A percentile compares a stretch with the other conserved stretches of the same genome.
Evolutionary conservation across 129 eudicot genomes (phyloP).

Genomic region (Deinandra increscens): DNA sequence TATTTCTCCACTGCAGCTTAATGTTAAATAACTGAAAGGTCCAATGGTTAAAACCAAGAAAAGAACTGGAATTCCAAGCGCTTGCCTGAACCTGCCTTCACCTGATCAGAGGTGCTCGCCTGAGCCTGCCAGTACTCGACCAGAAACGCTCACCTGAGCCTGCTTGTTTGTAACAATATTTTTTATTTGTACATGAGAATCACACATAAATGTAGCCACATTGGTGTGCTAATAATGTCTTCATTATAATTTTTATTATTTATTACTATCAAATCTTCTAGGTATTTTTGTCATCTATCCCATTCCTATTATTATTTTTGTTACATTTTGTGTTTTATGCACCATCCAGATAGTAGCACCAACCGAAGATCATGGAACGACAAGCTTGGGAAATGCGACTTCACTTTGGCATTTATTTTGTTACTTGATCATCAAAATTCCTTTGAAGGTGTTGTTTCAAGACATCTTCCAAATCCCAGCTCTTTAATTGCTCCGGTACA

Average conservation of each 20-base stretch:
- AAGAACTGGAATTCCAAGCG: not conserved
- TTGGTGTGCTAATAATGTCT: conserved; percentile 5
- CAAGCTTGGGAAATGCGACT: conserved; percentile 75
- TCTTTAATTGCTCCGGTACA: conserved; percentile 50
- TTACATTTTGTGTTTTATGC: conserved; percentile 3
- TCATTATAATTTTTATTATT: too few species aligned
- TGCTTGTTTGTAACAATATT: not conserved
- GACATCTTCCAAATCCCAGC: conserved; percentile 56
- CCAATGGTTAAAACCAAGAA: not conserved
- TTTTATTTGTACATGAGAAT: not conserved
- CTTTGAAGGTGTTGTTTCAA: conserved; percentile 40
- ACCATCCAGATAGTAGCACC: conserved; percentile 53
- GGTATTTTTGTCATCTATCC: not conserved
- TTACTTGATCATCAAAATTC: conserved; percentile 48
- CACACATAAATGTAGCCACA: not conserved
- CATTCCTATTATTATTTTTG: not conserved
- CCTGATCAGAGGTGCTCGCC: not conserved
- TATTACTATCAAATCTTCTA: not conserved
- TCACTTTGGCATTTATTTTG: conserved; percentile 67
- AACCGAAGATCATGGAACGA: conserved; percentile 68
- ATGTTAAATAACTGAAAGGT: not conserved
- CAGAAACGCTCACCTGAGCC: not conserved
- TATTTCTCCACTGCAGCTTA: not conserved
- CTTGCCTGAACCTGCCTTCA: not conserved
- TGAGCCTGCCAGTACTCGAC: not conserved